These are phyloP conservation scores for Xylaria bambusicola DNA, from an alignment of 495 filamentous ascomycete genomes.

Conservation along the genomic window DNA sequence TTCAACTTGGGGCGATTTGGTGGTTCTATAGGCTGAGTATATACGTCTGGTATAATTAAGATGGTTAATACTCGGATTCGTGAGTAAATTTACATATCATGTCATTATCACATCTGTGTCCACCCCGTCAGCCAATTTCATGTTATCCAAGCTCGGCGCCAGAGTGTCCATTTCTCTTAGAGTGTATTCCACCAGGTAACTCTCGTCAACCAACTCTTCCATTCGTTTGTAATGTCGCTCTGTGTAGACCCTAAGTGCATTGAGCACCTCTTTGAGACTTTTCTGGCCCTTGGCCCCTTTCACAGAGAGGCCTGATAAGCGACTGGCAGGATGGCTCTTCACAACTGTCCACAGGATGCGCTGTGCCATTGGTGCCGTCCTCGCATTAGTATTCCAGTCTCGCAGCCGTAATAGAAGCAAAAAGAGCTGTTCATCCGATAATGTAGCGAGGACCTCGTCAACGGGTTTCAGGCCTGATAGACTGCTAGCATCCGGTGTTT, in stretches of 20 bases:
- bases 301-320: slow-evolving; percentile 61
- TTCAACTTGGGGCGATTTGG: too few relatives aligned
- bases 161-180: slow-evolving; percentile 88
- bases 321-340: slow-evolving; percentile 70
- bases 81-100: slow-evolving; percentile 27
- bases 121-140: slow-evolving; percentile 32
- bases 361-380: slow-evolving; percentile 84
- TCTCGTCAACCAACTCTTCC: slow-evolving; percentile 90
- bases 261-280: slow-evolving; percentile 77
- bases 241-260: slow-evolving; percentile 81
- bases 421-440: slow-evolving; percentile 82
- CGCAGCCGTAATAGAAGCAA: slow-evolving; percentile 74
- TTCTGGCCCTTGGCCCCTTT: slow-evolving; percentile 64
- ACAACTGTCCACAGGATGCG: slow-evolving; percentile 79
- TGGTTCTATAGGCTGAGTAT: too few relatives aligned
- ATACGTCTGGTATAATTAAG: too few relatives aligned
- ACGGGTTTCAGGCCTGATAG: slow-evolving; percentile 76
- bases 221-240: slow-evolving; percentile 86
- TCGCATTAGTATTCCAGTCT: slow-evolving; percentile 96
- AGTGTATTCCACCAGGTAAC: slow-evolving; percentile 90
- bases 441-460: slow-evolving; percentile 76
- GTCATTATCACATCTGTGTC: slow-evolving; percentile 48
- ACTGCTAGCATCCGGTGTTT: slow-evolving; percentile 59
- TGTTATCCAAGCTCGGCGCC: slow-evolving; percentile 41
- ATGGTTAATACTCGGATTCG: neutral